Percentiles rank a stretch among this genome's conserved stretches.
These are phyloP conservation scores for Polytrichum formosum DNA, from an alignment of 225 moss, liverwort and hornwort species.

Conservation along the genomic window DNA sequence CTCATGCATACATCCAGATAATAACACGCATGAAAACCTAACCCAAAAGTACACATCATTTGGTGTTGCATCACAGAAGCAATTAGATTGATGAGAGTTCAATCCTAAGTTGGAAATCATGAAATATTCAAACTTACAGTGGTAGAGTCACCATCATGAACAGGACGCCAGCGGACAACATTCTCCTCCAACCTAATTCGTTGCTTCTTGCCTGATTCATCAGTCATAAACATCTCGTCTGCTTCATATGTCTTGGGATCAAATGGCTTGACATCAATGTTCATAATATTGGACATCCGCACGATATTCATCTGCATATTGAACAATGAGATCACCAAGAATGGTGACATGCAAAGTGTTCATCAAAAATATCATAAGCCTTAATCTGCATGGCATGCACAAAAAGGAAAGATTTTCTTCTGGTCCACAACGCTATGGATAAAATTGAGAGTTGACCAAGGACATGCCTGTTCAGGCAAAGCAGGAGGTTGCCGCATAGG, in stretches of 20 bases:
- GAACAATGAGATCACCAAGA: neutral
- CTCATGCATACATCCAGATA: too few species aligned
- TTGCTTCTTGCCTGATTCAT: slow-evolving; percentile 87
- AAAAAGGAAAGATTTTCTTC: too few species aligned
- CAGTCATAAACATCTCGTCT: slow-evolving; percentile 78
- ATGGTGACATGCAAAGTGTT: too few species aligned
- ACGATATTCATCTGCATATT: slow-evolving; percentile 83
- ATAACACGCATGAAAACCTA: too few species aligned
- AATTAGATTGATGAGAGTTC: too few species aligned
- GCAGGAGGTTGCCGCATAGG: slow-evolving; percentile 75
- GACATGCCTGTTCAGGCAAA: slow-evolving; percentile 74
- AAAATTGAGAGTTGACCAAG: neutral
- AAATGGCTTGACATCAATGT: slow-evolving; percentile 90
- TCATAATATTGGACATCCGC: slow-evolving; percentile 95
- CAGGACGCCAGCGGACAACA: slow-evolving; percentile 85
- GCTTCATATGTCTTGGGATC: slow-evolving; percentile 93
- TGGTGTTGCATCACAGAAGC: too few species aligned
- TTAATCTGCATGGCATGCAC: too few species aligned
- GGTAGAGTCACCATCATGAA: slow-evolving; percentile 51
- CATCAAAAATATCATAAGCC: too few species aligned
- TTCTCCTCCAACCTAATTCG: slow-evolving; percentile 94
- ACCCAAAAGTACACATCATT: too few species aligned
- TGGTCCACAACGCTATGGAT: too few species aligned
- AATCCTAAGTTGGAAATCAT: too few species aligned
- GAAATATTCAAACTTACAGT: slow-evolving; percentile 18